Evolutionary conservation across 208 protist genomes (phyloP).

Genomic region (Trypanosoma conorhini): DNA sequence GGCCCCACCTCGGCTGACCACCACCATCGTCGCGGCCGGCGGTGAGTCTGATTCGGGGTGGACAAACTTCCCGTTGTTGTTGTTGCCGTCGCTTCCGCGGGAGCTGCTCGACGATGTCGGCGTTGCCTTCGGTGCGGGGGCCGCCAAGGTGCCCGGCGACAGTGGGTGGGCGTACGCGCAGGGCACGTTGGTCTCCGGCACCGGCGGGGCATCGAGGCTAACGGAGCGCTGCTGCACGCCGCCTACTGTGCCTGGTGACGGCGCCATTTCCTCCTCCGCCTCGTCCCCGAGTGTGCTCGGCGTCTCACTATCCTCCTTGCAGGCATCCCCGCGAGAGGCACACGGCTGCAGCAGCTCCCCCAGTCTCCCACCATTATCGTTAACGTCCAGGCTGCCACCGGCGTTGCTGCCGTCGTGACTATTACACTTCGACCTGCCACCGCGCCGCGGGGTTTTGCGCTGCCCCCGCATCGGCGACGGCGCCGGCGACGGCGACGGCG

Average conservation of each 20-base stretch:
- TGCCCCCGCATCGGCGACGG: slow-evolving; percentile 1
- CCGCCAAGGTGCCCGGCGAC: not conserved
- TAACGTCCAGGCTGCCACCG: not conserved
- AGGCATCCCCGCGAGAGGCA: not conserved
- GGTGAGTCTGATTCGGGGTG: not conserved
- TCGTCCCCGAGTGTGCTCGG: slow-evolving; percentile 61
- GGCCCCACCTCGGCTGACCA: not conserved
- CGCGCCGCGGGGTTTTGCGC: slow-evolving; percentile 2
- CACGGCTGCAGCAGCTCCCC: not conserved
- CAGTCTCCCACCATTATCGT: not conserved
- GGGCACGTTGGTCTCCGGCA: not conserved
- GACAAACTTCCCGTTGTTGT: not conserved
- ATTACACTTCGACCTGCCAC: slow-evolving; percentile 9
- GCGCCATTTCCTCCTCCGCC: slow-evolving; percentile 15
- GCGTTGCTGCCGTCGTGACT: not conserved
- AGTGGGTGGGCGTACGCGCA: slow-evolving; percentile 4
- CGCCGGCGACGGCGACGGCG: not conserved
- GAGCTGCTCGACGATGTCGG: not conserved
- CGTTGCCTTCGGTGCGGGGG: not conserved
- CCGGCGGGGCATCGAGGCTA: not conserved
- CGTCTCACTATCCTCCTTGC: slow-evolving; percentile 48
- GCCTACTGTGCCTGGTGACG: not conserved
- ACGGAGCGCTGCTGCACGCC: not conserved
- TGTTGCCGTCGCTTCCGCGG: not conserved
- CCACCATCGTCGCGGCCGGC: not conserved